These are phyloP conservation scores for Ceratocystis alfenasii DNA, from an alignment of 2,329 filamentous ascomycete species.

Conservation along the genomic window DNA sequence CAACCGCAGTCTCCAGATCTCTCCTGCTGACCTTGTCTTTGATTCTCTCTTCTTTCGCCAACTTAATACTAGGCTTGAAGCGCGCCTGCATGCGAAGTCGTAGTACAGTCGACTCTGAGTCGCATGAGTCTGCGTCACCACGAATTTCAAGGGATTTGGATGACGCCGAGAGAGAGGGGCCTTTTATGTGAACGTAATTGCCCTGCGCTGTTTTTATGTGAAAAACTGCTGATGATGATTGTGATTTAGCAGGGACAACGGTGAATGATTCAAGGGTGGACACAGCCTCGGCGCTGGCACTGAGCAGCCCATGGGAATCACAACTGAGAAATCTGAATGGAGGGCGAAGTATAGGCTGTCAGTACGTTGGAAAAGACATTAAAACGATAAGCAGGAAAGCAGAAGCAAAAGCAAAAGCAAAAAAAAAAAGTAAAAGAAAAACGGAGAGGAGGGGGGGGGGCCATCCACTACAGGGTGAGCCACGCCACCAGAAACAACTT, in stretches of 20 bases:
- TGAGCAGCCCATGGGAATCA: constrained; percentile 69
- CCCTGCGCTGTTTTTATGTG: constrained; percentile 61
- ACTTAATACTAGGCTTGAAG: constrained; percentile 70
- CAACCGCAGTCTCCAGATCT: constrained; percentile 72
- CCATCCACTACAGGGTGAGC: too few species aligned
- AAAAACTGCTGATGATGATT: constrained; percentile 56
- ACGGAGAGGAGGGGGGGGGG: too few species aligned
- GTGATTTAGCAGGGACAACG: constrained; percentile 43
- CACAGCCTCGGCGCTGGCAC: constrained; percentile 68
- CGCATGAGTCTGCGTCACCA: constrained; percentile 59
- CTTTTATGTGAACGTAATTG: constrained; percentile 55
- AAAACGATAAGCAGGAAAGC: neutral
- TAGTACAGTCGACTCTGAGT: constrained; percentile 58
- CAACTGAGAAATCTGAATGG: constrained; percentile 64
- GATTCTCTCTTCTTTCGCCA: constrained; percentile 70
- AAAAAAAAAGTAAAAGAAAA: too few species aligned
- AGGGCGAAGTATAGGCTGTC: neutral
- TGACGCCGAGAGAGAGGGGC: constrained; percentile 34
- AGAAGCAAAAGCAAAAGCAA: constrained; percentile 1
- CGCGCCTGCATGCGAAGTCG: constrained; percentile 87
- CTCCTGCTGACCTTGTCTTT: constrained; percentile 73
- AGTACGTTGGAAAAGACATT: constrained; percentile 5
- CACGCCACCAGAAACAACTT: constrained; percentile 24
- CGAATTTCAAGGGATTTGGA: constrained; percentile 52
- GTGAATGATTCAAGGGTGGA: constrained; percentile 72